A percentile compares a stretch with the other conserved stretches of the same genome.
These are phyloP conservation scores for Annona squamosa DNA, from an alignment of 164 flowering plant genomes.

Conservation along the genomic window DNA sequence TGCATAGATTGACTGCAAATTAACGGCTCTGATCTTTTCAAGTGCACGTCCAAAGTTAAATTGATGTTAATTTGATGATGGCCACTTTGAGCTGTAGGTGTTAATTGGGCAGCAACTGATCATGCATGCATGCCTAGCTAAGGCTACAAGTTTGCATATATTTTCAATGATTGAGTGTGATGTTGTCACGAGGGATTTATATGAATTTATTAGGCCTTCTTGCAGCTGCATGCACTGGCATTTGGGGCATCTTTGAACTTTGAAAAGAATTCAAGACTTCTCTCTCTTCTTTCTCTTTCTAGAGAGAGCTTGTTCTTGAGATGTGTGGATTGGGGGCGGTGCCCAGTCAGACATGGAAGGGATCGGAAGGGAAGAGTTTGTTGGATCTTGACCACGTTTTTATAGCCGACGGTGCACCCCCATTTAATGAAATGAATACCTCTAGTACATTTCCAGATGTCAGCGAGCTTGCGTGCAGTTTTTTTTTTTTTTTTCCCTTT, in stretches of 20 bases:
- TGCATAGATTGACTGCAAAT: no score
- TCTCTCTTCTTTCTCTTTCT: background rate
- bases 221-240: background rate
- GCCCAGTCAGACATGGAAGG: slow-evolving; percentile 3
- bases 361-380: background rate
- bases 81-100: no score
- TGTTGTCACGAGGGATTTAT: background rate
- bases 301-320: background rate
- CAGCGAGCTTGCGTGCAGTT: no score
- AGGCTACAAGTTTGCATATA: no score
- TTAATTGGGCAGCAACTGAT: no score
- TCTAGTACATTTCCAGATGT: no score
- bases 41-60: no score
- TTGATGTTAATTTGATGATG: no score
- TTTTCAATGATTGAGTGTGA: background rate
- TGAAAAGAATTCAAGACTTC: background rate
- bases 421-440: no score
- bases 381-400: slow-evolving; percentile 4
- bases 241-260: background rate
- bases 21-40: no score
- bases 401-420: background rate
- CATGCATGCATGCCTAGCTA: no score
- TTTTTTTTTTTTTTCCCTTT: no score
- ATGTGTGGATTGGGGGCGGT: background rate
- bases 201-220: slow-evolving; percentile 2